Base-by-base conservation (phyloP, 495 filamentous ascomycete species). In the Entonaema liquescens region DNA sequence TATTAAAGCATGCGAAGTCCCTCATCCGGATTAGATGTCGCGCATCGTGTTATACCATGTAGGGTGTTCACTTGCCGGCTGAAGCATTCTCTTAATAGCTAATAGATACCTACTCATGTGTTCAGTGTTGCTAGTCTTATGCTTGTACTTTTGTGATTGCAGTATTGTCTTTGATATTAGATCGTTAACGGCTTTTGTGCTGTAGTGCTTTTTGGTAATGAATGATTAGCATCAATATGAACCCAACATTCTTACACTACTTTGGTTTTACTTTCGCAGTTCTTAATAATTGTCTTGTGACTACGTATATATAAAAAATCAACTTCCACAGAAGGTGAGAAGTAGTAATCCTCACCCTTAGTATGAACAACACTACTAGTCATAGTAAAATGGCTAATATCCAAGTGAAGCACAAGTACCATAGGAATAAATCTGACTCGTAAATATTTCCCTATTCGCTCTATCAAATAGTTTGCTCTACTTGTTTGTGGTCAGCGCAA, bases 31-130 rank as follows among this genome's bases (percentile, higher is more conserved):
- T 44, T 62, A 67, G 62, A 74, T 70, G 71, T 74, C 68, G 67
- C n/a, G 74, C 49, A 25, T 44, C 5, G 68, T 65, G 70, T 64
- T 56, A 13, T 72, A 59, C 75, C 71, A 77, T 44, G 11, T 73
- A 71, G 56, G 73, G 70, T 56, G 21, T 67, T 36, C 59, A 26
- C 42, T 56, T 29, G 62, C 58, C 66, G 72, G 53, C 69, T 65
- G 67, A 74, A 75, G 72, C 74, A 72, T 68, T 71, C 65, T 74
- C 74, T 74, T 77, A 77, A 77, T 77, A 77, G 75, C 75, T 77
- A 77, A 77, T 77, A 76, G 71, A 77, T 70, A 70, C 71, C 63
- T 70, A 70, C 71, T 67, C 71, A 65, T 67, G 74, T 69, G 65
- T 77, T 77, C 57, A 68, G 70, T 60, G 60, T 65, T 62, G 55